Conservation (phyloP, 352 stramenopile genomes). For the Phytopythium mirpurense region DNA sequence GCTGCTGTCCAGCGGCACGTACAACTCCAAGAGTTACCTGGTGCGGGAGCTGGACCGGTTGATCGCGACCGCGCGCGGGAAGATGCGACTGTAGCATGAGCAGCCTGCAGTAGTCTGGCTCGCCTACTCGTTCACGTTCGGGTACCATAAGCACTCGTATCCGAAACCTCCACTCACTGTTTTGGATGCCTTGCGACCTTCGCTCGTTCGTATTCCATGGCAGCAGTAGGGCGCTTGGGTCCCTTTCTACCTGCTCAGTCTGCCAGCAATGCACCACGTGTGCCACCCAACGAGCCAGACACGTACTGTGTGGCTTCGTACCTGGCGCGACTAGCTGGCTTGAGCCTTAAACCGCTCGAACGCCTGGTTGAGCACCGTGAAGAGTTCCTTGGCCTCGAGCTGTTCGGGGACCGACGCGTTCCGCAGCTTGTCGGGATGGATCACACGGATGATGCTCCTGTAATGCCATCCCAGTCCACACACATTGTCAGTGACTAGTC, state of each 20-base stretch:
- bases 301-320: neutral
- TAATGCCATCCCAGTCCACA: neutral
- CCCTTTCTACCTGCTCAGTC: neutral
- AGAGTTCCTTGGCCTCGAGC: slow-evolving; percentile 81
- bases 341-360: slow-evolving; percentile 82
- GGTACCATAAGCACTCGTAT: too few species aligned
- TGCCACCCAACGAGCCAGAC: neutral
- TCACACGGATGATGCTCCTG: slow-evolving; percentile 83
- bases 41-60: slow-evolving; percentile 61
- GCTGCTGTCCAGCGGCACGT: slow-evolving; percentile 53
- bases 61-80: slow-evolving; percentile 28
- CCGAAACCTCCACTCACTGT: neutral
- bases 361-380: slow-evolving; percentile 85
- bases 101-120: neutral
- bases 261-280: neutral
- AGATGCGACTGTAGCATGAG: slow-evolving; percentile 6
- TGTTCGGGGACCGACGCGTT: slow-evolving; percentile 71
- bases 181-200: neutral
- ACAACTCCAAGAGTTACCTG: slow-evolving; percentile 57
- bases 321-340: slow-evolving; percentile 8
- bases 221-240: neutral
- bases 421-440: slow-evolving; percentile 85
- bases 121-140: neutral
- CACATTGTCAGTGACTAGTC: too few species aligned
- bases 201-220: neutral